A percentile compares a stretch with the other conserved stretches of the same genome.
Conservation (phyloP, 768 basidiomycete genomes). For the Cystobasidium ongulense region DNA sequence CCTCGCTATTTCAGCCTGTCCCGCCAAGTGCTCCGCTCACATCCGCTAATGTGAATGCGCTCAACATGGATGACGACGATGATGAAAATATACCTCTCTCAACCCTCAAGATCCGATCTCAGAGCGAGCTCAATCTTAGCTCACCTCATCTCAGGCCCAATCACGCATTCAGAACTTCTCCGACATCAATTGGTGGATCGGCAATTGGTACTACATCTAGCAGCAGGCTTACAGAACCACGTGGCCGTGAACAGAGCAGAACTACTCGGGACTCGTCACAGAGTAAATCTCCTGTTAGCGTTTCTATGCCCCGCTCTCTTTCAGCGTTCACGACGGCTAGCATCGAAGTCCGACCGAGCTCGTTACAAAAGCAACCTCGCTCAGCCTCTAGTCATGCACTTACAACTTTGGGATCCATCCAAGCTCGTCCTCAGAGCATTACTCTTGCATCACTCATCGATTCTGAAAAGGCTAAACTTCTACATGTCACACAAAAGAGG, state of each 20-base stretch:
- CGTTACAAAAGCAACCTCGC: background rate
- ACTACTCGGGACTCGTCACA: background rate
- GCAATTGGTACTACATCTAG: background rate
- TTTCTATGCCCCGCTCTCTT: background rate
- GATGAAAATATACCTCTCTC: constrained; percentile 26
- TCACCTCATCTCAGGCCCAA: background rate
- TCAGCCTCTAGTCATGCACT: constrained; percentile 19
- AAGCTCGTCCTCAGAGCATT: background rate
- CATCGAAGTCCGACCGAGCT: background rate
- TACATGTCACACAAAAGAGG: background rate
- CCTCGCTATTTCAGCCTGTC: background rate
- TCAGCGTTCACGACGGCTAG: background rate
- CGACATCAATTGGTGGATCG: background rate
- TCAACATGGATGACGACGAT: constrained; percentile 3
- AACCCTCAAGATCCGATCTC: background rate
- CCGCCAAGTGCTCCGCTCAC: background rate
- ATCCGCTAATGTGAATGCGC: background rate
- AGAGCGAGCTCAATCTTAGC: constrained; percentile 11
- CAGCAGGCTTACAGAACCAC: background rate
- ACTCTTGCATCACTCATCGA: background rate
- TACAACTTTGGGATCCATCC: background rate
- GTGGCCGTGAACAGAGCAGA: background rate
- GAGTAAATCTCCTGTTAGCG: background rate
- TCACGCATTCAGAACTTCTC: background rate
- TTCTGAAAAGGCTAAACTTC: background rate